These are phyloP conservation scores for Colletotrichum acutatum DNA, from an alignment of 2,329 filamentous ascomycete species.

Conservation along the genomic window DNA sequence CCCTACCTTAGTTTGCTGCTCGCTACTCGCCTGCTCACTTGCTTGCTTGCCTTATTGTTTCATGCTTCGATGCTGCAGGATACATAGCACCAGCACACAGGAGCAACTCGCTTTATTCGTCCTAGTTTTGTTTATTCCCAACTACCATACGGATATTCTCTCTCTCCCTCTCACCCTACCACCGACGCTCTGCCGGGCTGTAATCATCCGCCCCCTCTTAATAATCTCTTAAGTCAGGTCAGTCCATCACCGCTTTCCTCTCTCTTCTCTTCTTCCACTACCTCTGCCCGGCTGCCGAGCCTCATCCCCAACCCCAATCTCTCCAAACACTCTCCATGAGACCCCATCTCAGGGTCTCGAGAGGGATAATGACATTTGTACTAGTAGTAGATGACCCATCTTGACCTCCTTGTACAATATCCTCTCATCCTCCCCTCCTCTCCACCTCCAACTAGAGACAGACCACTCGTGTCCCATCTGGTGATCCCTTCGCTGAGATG, in stretches of 20 bases:
- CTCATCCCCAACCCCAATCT: constrained; percentile 33
- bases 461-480: constrained; percentile 38
- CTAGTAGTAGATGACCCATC: constrained; percentile 34
- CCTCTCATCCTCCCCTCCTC: constrained; percentile 1
- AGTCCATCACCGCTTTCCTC: constrained; percentile 35
- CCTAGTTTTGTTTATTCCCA: constrained; percentile 33
- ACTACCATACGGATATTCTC: background rate
- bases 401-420: constrained; percentile 46
- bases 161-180: constrained; percentile 8
- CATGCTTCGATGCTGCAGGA: constrained; percentile 38
- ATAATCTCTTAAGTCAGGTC: constrained; percentile 38
- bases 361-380: constrained; percentile 41
- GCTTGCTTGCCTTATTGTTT: constrained; percentile 28
- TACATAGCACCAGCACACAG: constrained; percentile 35
- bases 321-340: constrained; percentile 43
- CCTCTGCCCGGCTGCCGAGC: constrained; percentile 37
- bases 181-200: constrained; percentile 22
- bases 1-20: background rate
- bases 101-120: constrained; percentile 28
- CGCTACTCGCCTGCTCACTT: constrained; percentile 10
- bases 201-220: constrained; percentile 23
- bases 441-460: constrained; percentile 16
- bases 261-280: constrained; percentile 37
- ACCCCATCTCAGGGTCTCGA: constrained; percentile 48
- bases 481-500: constrained; percentile 57